A percentile compares a stretch with the other conserved stretches of the same genome.
Evolutionary conservation across 2,329 filamentous ascomycete genomes (phyloP).

Genomic region (Colletotrichum eleusines): DNA sequence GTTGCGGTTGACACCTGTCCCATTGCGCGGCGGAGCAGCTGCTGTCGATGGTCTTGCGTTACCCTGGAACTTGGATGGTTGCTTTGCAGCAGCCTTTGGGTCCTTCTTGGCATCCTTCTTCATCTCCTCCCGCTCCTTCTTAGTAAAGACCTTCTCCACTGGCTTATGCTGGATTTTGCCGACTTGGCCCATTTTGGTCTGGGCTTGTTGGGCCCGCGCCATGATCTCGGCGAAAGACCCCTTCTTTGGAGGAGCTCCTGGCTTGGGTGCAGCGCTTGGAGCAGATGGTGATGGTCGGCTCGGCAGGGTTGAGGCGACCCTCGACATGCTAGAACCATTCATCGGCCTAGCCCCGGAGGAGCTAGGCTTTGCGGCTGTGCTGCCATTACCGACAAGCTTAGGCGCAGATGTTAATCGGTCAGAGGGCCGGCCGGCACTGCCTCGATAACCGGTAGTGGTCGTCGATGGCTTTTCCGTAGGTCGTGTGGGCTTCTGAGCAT

Average conservation of each 20-base stretch:
- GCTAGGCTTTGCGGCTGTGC: slow-evolving; percentile 18
- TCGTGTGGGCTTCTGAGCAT: slow-evolving; percentile 44
- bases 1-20: slow-evolving; percentile 43
- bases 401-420: slow-evolving; percentile 32
- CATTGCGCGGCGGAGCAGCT: slow-evolving; percentile 16
- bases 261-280: slow-evolving; percentile 57
- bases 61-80: slow-evolving; percentile 32
- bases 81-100: slow-evolving; percentile 18
- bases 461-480: slow-evolving; percentile 26
- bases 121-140: slow-evolving; percentile 63
- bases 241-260: slow-evolving; percentile 70
- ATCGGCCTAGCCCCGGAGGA: slow-evolving; percentile 25
- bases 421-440: slow-evolving; percentile 38
- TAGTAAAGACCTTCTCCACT: slow-evolving; percentile 72
- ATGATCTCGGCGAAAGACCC: slow-evolving; percentile 81
- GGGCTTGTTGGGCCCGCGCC: slow-evolving; percentile 76
- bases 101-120: slow-evolving; percentile 58
- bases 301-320: slow-evolving; percentile 20
- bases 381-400: slow-evolving; percentile 31
- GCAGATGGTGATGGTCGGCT: slow-evolving; percentile 50
- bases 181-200: slow-evolving; percentile 70
- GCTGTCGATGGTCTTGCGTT: slow-evolving; percentile 20
- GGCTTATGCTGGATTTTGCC: slow-evolving; percentile 82
- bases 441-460: slow-evolving; percentile 34
- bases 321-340: slow-evolving; percentile 21